Evolutionary conservation across 805 yeast species (phyloP).

Genomic region (Suhomyces sp.): DNA sequence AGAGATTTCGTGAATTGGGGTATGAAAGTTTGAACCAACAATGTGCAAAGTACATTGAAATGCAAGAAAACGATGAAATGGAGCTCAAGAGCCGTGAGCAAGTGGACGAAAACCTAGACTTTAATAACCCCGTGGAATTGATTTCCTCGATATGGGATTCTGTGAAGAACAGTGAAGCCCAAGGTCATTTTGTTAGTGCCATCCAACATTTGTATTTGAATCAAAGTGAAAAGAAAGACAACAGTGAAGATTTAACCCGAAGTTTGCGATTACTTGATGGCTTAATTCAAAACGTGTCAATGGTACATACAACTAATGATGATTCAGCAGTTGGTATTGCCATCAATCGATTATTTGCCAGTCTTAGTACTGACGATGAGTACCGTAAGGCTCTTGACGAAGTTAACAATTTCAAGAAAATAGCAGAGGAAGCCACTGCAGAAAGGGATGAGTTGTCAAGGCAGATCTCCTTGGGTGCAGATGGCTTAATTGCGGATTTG

Average conservation of each 20-base stretch:
- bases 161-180: slow-evolving; percentile 58
- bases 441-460: slow-evolving; percentile 57
- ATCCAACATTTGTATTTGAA: slow-evolving; percentile 65
- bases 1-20: slow-evolving; percentile 36
- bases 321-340: slow-evolving; percentile 65
- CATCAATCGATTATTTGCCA: slow-evolving; percentile 66
- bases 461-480: slow-evolving; percentile 73
- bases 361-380: slow-evolving; percentile 81
- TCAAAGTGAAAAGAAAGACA: slow-evolving; percentile 50
- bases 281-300: slow-evolving; percentile 58
- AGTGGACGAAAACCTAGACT: slow-evolving; percentile 47
- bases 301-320: slow-evolving; percentile 50
- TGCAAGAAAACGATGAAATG: slow-evolving; percentile 54
- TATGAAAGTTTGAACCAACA: slow-evolving; percentile 64
- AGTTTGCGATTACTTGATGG: slow-evolving; percentile 66
- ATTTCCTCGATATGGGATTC: slow-evolving; percentile 58
- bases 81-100: slow-evolving; percentile 38
- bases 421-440: slow-evolving; percentile 29
- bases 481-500: slow-evolving; percentile 63
- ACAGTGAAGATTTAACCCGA: slow-evolving; percentile 43
- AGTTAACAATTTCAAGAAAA: slow-evolving; percentile 17
- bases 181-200: slow-evolving; percentile 57
- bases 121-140: slow-evolving; percentile 72
- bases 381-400: slow-evolving; percentile 62
- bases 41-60: slow-evolving; percentile 58